Evolutionary conservation across 305 asterid species (phyloP).

Genomic region (Caryopteris hybrid): DNA sequence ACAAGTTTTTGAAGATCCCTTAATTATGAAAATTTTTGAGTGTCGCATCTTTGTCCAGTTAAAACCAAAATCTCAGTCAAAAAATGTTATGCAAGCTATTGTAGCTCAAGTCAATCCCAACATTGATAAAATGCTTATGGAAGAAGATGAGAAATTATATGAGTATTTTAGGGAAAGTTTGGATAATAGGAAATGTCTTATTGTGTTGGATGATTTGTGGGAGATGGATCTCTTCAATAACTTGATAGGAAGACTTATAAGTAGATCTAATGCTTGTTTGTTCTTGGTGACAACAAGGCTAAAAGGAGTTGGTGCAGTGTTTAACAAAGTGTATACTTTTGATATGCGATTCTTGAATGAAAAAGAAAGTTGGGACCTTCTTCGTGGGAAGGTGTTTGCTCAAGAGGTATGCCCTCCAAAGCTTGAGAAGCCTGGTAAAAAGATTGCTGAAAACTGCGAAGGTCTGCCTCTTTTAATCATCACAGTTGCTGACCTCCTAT

Average conservation of each 20-base stretch:
- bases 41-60: not conserved
- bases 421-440: not conserved
- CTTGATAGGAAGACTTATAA: not conserved
- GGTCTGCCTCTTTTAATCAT: not conserved
- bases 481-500: not conserved
- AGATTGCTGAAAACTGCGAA: not conserved
- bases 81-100: not conserved
- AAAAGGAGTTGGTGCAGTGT: not conserved
- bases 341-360: not conserved
- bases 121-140: not conserved
- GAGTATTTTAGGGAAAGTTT: not conserved
- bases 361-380: not conserved
- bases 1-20: not conserved
- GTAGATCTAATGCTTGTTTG: no score
- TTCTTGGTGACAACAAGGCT: not conserved
- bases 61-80: not conserved
- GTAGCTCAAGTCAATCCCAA: not conserved
- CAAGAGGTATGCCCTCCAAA: not conserved
- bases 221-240: not conserved
- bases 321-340: not conserved
- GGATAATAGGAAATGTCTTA: not conserved
- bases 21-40: not conserved
- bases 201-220: conserved; percentile 10
- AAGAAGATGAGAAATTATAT: not conserved
- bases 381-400: not conserved